Evolutionary conservation across 441 rosid genomes (phyloP), one percentile per base, ranked within the genome.

Genomic region (Erodium trifolium): DNA sequence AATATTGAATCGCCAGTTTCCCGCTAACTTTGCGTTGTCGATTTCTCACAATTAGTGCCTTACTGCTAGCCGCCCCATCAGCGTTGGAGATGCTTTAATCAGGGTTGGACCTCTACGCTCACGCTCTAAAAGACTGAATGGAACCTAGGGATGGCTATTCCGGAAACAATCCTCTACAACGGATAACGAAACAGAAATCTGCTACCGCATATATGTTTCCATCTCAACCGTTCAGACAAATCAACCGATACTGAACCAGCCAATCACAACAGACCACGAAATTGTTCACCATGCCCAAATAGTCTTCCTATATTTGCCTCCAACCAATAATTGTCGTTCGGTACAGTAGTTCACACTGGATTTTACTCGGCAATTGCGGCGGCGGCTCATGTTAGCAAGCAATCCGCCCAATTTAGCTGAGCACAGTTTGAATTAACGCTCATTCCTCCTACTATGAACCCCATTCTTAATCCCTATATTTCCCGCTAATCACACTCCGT

Each of bases 391-490:
- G 37, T 34, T 34, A 34, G 37, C 37, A 34, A 34, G 37, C 37
- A 34, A 34, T 34, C 37, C 37, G 37, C 37, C 37, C 3, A 34
- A 34, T 49, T 49, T 49, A 0, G 55, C 55, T 13, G 16, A 49
- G 55, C 55, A 13, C 12, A 49, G 16, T 49, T 49, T 49, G 16
- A 70, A 63, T 63, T 29, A 45, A 47, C 43, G 59, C 18, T 3
- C 59, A 51, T 6, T 51, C 18, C 3, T 51, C 23, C 62, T 55
- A 49, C 6, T 69, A 31, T 59, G 63, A 67, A 51, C 19, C 12
- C 70, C 45, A 47, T 45, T 10, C 77, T 79, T 70, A 71, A 79
- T 64, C 80, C 71, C 78, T 39, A 68, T 17, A 17, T 59, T 65
- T 68, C 70, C 71, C 59, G 1, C 70, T 62, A 12, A 49, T 10